Evolutionary conservation across 1,284 basidiomycete genomes (phyloP), one percentile per base, ranked within the genome.

Genomic region (Phellopilus nigrolimitatus): DNA sequence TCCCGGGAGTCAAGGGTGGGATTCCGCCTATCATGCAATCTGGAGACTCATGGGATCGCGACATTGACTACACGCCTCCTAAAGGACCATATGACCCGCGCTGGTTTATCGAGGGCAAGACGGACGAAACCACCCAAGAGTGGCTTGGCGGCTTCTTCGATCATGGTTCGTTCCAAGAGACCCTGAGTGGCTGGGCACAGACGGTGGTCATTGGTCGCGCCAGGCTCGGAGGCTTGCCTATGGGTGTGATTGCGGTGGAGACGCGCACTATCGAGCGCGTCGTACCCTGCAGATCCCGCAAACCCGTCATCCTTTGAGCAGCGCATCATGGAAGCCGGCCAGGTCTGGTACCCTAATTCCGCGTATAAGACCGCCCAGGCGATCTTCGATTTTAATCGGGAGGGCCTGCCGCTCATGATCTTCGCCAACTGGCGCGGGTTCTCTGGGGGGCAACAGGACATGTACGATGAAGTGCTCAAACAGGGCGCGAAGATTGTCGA

Each of bases 371-470:
- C 97, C 21, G 97, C 95, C 7, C 97, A 98, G 64, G 95, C 97
- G 13, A 99, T 99, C 73, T 92, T 95, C 69, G 97, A 99, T 74
- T 93, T 99, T 74, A 90, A 95, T 73, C 87, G 94, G 46, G 97
- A 99, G 71, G 93, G 91, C 36, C 77, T 99, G 19, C 97, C 97
- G 3, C 78, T 99, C 56, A 92, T 99, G 69, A 95, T 99, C 69
- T 97, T 99, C 63, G 97, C 97, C 57, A 99, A 99, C 77, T 99
- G 97, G 95, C 92, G 97, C 76, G 97, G 97, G 33, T 99, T 99
- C 84, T 99, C 97, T 21, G 97, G 97, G 59, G 97, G 97, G 63
- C 95, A 97, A 70, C 93, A 97, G 69, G 95, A 97, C 71, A 97
- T 97, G 94, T 93, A 91, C 63, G 91, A 95, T 67, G 92, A 94